phyloP scores from a whole-genome alignment of 2,329 filamentous ascomycete species.

The Penicillium sp. region DNA sequence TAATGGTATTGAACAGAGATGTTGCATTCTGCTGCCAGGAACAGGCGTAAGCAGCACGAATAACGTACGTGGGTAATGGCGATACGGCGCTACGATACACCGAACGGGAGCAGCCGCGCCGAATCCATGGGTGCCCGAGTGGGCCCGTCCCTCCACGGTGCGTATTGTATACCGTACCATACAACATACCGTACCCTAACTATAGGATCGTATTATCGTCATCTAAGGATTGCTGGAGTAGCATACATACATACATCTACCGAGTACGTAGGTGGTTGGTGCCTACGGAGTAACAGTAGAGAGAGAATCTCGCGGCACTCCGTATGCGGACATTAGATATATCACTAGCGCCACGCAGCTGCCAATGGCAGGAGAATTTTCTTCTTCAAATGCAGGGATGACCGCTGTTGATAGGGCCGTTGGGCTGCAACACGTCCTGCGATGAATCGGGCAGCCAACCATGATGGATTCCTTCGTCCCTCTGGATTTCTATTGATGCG shows the following conservation, averaged over 20 bases:
- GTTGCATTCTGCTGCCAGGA: slow-evolving; percentile 10
- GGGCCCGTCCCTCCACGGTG: background rate
- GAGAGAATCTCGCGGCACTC: no score
- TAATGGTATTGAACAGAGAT: background rate
- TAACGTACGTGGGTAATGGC: background rate
- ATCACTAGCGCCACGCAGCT: background rate
- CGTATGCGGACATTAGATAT: no score
- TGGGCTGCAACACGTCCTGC: slow-evolving; percentile 14
- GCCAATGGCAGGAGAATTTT: background rate
- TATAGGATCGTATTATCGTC: no score
- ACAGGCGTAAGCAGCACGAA: background rate
- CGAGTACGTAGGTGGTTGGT: no score
- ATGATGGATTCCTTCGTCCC: background rate
- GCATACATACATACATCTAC: no score
- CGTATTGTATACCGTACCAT: background rate
- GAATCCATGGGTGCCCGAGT: slow-evolving; percentile 12
- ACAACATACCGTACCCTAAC: no score
- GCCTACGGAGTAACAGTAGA: no score
- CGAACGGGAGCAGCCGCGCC: slow-evolving; percentile 6
- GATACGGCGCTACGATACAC: background rate
- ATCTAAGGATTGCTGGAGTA: background rate
- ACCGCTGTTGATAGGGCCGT: slow-evolving; percentile 12
- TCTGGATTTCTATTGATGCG: background rate
- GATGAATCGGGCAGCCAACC: slow-evolving; percentile 13
- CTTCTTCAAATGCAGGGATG: slow-evolving; percentile 11